These are phyloP conservation scores for Pleurotus sapidus DNA, from an alignment of 768 basidiomycete genomes.

Conservation along the genomic window DNA sequence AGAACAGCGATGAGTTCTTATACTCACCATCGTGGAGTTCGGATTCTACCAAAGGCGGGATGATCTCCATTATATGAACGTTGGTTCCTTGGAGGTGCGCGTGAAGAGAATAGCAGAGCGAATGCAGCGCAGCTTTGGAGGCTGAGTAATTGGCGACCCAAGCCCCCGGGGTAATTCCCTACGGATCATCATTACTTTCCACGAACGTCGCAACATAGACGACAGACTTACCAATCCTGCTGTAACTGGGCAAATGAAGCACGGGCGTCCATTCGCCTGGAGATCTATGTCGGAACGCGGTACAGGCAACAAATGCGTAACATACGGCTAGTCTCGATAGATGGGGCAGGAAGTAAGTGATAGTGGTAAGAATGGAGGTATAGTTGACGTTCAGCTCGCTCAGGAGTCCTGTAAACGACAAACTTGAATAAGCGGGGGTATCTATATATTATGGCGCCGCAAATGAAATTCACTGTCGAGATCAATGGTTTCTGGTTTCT, in stretches of 20 bases:
- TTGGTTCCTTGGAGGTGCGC: conserved; percentile 45
- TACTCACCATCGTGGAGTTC: conserved; percentile 56
- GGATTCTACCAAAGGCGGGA: conserved; percentile 63
- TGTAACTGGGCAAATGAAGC: conserved; percentile 49
- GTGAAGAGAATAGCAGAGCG: conserved; percentile 44
- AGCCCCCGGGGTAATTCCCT: conserved; percentile 35
- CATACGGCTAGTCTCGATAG: conserved; percentile 49
- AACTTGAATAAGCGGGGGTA: not conserved
- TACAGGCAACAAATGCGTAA: not conserved
- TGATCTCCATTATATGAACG: conserved; percentile 52
- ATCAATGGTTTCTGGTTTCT: conserved; percentile 30
- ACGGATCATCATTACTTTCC: no score
- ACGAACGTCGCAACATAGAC: no score
- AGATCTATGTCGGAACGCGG: not conserved
- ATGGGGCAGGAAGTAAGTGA: conserved; percentile 51
- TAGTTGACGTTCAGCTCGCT: conserved; percentile 57
- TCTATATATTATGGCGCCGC: not conserved
- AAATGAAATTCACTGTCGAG: conserved; percentile 30
- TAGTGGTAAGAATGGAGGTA: conserved; percentile 43
- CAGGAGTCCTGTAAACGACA: conserved; percentile 29
- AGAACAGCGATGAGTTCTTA: not conserved
- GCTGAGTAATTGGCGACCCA: conserved; percentile 50
- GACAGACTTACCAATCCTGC: conserved; percentile 38
- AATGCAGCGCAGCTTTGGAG: conserved; percentile 53
- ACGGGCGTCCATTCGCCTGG: conserved; percentile 42